Evolutionary conservation across 2,329 filamentous ascomycete genomes (phyloP).

Genomic region (Epichloe hybrida): DNA sequence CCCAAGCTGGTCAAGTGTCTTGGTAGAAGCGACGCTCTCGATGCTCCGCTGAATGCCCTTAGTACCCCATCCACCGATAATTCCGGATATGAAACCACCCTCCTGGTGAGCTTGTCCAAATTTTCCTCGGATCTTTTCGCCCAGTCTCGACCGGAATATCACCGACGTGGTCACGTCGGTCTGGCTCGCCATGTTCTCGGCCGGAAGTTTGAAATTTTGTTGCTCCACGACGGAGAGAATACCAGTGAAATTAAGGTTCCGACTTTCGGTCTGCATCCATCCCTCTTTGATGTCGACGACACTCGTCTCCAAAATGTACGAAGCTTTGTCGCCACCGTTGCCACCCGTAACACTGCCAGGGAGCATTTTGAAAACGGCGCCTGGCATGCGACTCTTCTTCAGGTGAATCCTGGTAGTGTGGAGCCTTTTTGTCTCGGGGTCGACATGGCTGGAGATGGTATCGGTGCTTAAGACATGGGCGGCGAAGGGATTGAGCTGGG

Average conservation of each 20-base stretch:
- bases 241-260: constrained; percentile 71
- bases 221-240: constrained; percentile 67
- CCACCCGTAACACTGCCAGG: constrained; percentile 57
- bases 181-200: constrained; percentile 17
- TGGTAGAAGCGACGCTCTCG: constrained; percentile 63
- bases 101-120: constrained; percentile 33
- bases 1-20: constrained; percentile 63
- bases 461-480: constrained; percentile 74
- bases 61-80: constrained; percentile 47
- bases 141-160: constrained; percentile 57
- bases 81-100: constrained; percentile 36
- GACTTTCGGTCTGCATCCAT: constrained; percentile 71
- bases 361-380: constrained; percentile 61
- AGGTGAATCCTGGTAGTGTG: constrained; percentile 69
- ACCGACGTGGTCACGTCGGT: constrained; percentile 65
- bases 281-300: constrained; percentile 67
- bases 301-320: constrained; percentile 69
- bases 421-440: constrained; percentile 58
- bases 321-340: constrained; percentile 51
- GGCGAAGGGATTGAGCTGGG: constrained; percentile 61
- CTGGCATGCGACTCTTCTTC: constrained; percentile 67
- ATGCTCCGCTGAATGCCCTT: constrained; percentile 66
- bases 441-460: constrained; percentile 62
- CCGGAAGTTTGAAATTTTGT: constrained; percentile 48
- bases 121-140: constrained; percentile 49